phyloP scores from a whole-genome alignment of 331 rosid genomes.

The Telfairia occidentalis region DNA sequence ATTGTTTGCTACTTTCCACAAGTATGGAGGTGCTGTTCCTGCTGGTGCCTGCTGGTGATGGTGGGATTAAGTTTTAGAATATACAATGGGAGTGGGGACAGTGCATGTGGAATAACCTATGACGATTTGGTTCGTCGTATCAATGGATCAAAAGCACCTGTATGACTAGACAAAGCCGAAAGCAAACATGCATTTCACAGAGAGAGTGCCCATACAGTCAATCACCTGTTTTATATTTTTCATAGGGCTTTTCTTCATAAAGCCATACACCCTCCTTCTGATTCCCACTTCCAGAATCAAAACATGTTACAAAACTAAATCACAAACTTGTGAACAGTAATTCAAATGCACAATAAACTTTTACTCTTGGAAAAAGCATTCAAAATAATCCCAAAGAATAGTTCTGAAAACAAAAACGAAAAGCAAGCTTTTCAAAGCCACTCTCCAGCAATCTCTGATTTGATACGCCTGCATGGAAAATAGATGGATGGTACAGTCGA shows the following conservation, averaged over 20 bases:
- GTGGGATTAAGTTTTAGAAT: conserved; percentile 11
- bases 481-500: neutral
- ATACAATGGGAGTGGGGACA: conserved; percentile 35
- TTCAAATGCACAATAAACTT: neutral
- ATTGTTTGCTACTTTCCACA: neutral
- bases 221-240: neutral
- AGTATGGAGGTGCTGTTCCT: neutral
- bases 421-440: neutral
- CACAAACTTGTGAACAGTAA: neutral
- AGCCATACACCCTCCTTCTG: neutral
- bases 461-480: neutral
- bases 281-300: neutral
- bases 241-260: neutral
- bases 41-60: neutral
- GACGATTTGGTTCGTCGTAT: conserved; percentile 18
- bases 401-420: neutral
- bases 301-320: conserved; percentile 4
- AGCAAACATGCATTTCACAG: conserved; percentile 21
- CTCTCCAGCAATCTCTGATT: neutral
- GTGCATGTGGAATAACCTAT: conserved; percentile 45
- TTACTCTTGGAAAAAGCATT: neutral
- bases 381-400: neutral
- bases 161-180: conserved; percentile 48
- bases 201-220: conserved; percentile 22
- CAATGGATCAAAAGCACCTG: conserved; percentile 32